Evolutionary conservation across 106 monocot species (phyloP).

Genomic region (Vanilla planifolia): DNA sequence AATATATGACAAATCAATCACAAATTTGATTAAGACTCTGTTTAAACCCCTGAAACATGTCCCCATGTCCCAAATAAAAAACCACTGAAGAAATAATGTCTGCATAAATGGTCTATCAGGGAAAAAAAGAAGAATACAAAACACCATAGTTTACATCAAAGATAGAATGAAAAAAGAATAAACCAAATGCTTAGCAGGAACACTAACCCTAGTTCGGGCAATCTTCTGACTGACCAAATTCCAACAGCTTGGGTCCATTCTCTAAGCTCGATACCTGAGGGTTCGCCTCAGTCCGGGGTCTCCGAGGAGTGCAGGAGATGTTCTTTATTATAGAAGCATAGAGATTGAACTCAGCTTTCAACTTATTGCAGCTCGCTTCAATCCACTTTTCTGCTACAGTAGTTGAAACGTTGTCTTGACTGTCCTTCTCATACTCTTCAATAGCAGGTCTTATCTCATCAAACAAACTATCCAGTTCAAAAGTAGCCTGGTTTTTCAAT

Average conservation of each 20-base stretch:
- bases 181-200: too few relatives aligned
- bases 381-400: conserved; percentile 84
- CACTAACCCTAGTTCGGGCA: too few relatives aligned
- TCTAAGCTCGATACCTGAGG: conserved; percentile 4
- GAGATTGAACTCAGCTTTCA: conserved; percentile 74
- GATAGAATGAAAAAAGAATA: too few relatives aligned
- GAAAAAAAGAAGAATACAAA: too few relatives aligned
- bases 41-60: too few relatives aligned
- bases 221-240: conserved; percentile 30
- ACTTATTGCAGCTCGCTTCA: conserved; percentile 57
- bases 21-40: too few relatives aligned
- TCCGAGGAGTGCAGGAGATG: conserved; percentile 34
- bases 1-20: too few relatives aligned
- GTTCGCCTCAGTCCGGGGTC: conserved; percentile 5
- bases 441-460: conserved; percentile 84
- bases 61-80: too few relatives aligned
- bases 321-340: conserved; percentile 51
- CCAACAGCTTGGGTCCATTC: conserved; percentile 37
- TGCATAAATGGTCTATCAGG: too few relatives aligned
- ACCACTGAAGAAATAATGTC: too few relatives aligned
- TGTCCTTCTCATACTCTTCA: conserved; percentile 91
- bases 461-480: conserved; percentile 48
- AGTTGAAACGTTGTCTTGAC: conserved; percentile 66
- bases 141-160: too few relatives aligned
- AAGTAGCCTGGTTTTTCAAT: conserved; percentile 34